These are phyloP conservation scores for Berberis thunbergii DNA, from an alignment of 164 flowering plant species.

Conservation along the genomic window DNA sequence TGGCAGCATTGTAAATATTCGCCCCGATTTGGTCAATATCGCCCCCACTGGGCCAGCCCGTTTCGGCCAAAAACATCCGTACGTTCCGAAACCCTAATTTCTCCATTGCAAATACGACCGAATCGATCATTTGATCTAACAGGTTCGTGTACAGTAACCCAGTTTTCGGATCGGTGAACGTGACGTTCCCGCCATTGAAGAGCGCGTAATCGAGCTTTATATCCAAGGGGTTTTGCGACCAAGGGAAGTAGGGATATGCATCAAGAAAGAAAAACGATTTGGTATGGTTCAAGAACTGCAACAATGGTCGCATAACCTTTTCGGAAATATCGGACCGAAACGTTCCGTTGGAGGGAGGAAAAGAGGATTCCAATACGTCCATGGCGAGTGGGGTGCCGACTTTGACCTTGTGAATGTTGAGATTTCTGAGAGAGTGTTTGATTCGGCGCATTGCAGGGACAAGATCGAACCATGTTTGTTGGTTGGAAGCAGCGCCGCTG, in stretches of 20 bases:
- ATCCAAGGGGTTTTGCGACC: constrained; percentile 39
- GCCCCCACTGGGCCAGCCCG: constrained; percentile 90
- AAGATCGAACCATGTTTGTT: constrained; percentile 34
- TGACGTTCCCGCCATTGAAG: constrained; percentile 22
- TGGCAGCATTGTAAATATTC: constrained; percentile 74
- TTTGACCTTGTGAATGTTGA: constrained; percentile 43
- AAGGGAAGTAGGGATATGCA: constrained; percentile 71
- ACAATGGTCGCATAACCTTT: constrained; percentile 47
- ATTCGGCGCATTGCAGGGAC: constrained; percentile 69
- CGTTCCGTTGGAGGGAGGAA: constrained; percentile 74
- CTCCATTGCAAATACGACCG: constrained; percentile 56
- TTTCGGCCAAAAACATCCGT: constrained; percentile 55
- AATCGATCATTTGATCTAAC: constrained; percentile 78
- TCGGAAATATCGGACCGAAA: constrained; percentile 54
- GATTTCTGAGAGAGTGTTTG: constrained; percentile 30
- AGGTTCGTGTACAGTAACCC: constrained; percentile 49
- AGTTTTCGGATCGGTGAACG: constrained; percentile 50
- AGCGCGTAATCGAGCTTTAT: constrained; percentile 69
- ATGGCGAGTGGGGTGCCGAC: constrained; percentile 74
- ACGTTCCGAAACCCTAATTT: constrained; percentile 46
- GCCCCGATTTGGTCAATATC: constrained; percentile 76
- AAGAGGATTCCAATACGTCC: constrained; percentile 57
- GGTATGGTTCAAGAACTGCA: constrained; percentile 61
- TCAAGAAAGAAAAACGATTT: constrained; percentile 74
- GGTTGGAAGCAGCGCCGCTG: constrained; percentile 18